Percentiles rank a stretch among this genome's conserved stretches.
Conservation (phyloP, 108 stramenopile species). For the Skeletonema tropicum region DNA sequence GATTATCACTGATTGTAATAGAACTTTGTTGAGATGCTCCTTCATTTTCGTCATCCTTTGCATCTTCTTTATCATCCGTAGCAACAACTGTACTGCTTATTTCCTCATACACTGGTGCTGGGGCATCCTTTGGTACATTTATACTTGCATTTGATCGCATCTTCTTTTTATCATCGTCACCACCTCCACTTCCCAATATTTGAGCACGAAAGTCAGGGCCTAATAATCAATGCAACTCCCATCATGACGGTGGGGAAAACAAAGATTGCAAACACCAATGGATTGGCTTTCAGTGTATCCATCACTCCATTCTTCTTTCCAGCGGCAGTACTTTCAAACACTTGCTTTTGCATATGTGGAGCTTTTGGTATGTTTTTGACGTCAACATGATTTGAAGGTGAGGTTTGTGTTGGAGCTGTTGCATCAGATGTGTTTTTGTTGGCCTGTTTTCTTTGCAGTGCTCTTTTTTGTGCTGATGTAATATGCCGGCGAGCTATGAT, state of each 20-base stretch:
- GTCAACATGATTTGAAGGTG: not conserved
- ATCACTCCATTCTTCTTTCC: conserved; percentile 1
- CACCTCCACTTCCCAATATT: not conserved
- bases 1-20: not conserved
- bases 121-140: not conserved
- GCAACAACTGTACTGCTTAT: not conserved
- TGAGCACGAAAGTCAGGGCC: conserved; percentile 5
- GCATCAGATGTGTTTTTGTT: not conserved
- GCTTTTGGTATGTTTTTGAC: conserved; percentile 3
- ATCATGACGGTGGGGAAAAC: conserved; percentile 2
- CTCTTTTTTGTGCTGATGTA: conserved; percentile 5
- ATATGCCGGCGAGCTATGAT: not conserved
- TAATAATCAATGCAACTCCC: conserved; percentile 1
- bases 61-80: conserved; percentile 8
- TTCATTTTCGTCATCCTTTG: not conserved
- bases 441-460: not conserved
- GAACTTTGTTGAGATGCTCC: not conserved
- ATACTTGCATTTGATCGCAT: not conserved
- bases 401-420: not conserved
- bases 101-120: not conserved
- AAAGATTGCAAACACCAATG: not conserved
- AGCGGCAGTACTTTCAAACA: conserved; percentile 7
- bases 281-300: conserved; percentile 2
- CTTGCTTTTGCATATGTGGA: not conserved
- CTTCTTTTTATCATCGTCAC: not conserved